These are phyloP conservation scores for Aegilops sharonensis DNA, from an alignment of 176 grass and related monocot genomes.

Conservation along the genomic window DNA sequence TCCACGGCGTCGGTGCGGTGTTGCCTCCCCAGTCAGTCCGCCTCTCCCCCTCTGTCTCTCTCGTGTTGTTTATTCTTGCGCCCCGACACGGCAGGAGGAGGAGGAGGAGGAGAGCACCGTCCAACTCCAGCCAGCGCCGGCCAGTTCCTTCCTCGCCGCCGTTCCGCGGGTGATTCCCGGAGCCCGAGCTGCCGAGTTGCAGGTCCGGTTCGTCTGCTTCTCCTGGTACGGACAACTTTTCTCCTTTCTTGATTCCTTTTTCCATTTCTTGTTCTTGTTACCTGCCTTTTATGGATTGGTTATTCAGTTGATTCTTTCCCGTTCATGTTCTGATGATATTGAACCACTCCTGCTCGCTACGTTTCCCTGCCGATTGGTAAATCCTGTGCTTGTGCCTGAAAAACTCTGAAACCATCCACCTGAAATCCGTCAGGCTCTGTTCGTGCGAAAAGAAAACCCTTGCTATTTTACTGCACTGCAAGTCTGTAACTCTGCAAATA, in stretches of 20 bases:
- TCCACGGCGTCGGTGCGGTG: background rate
- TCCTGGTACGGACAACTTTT: background rate
- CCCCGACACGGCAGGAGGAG: background rate
- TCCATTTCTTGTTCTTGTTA: background rate
- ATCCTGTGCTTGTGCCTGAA: background rate
- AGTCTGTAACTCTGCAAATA: background rate
- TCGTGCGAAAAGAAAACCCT: background rate
- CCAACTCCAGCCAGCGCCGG: background rate
- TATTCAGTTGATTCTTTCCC: background rate
- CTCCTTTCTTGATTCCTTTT: slow-evolving; percentile 3
- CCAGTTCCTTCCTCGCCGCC: background rate
- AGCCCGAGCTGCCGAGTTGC: background rate
- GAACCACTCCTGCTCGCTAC: background rate
- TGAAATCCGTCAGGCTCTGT: background rate
- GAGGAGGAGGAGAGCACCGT: background rate
- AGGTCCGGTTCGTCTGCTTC: background rate
- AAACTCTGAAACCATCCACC: background rate
- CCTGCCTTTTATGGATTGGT: background rate
- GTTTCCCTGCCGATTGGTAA: background rate
- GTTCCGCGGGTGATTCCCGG: background rate
- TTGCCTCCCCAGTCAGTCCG: background rate
- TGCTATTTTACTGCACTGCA: background rate
- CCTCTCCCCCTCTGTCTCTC: background rate
- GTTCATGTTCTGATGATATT: background rate
- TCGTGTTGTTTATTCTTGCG: background rate